phyloP scores from a whole-genome alignment of 805 yeast species.

The Kockiozyma suomiensis region DNA sequence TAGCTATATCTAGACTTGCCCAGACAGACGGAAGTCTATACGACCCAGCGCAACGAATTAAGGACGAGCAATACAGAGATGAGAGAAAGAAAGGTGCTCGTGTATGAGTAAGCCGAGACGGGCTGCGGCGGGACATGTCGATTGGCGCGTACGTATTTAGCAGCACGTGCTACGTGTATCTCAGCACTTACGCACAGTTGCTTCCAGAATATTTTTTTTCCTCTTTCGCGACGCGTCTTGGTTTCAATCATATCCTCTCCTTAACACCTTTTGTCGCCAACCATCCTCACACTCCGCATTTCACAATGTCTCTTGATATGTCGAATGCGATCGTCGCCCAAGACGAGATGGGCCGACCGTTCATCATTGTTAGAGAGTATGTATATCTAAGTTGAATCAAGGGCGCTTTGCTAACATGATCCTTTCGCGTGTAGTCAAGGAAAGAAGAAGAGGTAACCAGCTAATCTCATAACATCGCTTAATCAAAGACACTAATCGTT shows the following conservation, averaged over 20 bases:
- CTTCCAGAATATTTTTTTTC: constrained; percentile 13
- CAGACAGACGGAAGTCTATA: no score
- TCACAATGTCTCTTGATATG: constrained; percentile 66
- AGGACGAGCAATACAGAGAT: no score
- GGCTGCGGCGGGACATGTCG: no score
- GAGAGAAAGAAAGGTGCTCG: background rate
- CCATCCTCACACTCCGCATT: background rate
- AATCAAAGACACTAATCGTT: background rate
- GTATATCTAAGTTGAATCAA: constrained; percentile 39
- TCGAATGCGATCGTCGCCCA: constrained; percentile 99
- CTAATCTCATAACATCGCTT: background rate
- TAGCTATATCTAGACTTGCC: background rate
- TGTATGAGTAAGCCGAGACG: no score
- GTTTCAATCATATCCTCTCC: constrained; percentile 41
- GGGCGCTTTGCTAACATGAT: constrained; percentile 4
- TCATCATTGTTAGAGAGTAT: constrained; percentile 90
- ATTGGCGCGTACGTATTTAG: background rate
- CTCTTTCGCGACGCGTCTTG: constrained; percentile 5
- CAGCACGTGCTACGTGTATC: constrained; percentile 6
- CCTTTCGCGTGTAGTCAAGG: constrained; percentile 42
- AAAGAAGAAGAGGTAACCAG: constrained; percentile 41
- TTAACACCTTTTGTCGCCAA: background rate
- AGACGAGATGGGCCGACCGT: constrained; percentile 99
- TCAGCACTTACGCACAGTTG: background rate
- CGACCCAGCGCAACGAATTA: no score